A percentile compares a stretch with the other conserved stretches of the same genome.
phyloP scores from a whole-genome alignment of 2,329 filamentous ascomycete species.

The Rhinocladiella similis region DNA sequence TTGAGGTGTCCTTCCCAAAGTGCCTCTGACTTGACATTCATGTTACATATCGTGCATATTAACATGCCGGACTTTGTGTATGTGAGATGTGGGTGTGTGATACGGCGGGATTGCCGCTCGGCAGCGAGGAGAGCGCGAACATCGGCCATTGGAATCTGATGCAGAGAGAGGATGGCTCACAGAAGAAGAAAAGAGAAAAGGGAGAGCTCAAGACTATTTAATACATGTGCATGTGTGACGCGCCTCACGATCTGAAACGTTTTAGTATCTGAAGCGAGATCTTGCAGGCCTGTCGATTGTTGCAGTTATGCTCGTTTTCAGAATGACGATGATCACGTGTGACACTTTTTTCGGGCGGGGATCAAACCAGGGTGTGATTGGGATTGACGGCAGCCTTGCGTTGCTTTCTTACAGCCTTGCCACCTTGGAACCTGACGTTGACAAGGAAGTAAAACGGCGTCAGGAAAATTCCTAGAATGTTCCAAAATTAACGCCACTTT shows the following conservation, averaged over 20 bases:
- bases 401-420: too few species aligned
- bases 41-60: slow-evolving; percentile 66
- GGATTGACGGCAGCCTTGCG: background rate
- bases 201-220: too few species aligned
- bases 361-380: background rate
- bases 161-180: background rate
- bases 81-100: slow-evolving; percentile 67
- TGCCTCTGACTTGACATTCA: slow-evolving; percentile 64
- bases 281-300: too few species aligned
- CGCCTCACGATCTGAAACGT: background rate
- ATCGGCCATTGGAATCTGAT: slow-evolving; percentile 63
- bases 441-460: too few species aligned
- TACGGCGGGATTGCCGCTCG: slow-evolving; percentile 71
- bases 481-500: background rate
- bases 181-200: background rate
- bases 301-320: background rate
- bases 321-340: background rate
- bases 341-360: background rate
- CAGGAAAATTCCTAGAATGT: background rate
- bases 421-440: too few species aligned
- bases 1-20: slow-evolving; percentile 66
- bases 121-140: slow-evolving; percentile 76
- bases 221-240: background rate
- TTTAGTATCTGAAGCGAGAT: background rate
- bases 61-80: slow-evolving; percentile 70